Base-by-base conservation (phyloP, 108 stramenopile genomes). In the Cyclotella distinguenda region DNA sequence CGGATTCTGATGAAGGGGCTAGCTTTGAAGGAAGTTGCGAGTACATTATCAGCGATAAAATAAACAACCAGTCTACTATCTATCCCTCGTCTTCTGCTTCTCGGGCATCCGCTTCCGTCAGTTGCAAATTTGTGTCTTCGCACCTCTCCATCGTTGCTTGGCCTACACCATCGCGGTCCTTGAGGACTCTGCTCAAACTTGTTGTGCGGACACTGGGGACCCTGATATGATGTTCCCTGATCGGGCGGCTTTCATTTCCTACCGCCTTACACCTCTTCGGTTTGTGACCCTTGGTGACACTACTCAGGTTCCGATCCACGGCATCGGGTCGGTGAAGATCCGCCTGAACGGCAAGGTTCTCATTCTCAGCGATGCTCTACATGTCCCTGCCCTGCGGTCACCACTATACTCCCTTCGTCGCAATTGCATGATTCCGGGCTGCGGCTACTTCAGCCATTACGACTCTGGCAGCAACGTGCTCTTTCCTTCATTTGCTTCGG, bases 341-440 rank as follows among this genome's bases (percentile, higher is more conserved):
- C 32, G 47, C 15, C 48, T 63, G 18, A 63, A 63, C 38, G 62
- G 62, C 0, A 48, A 50, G 35, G 26, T 50, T 25, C 35, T 63
- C 10, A 10, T 63, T 7, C 10, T 63, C 0, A 34, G 48, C 3
- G 23, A 63, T 25, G 47, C 34, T 38, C 19, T 63, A 2, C 62
- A 63, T 28, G 35, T 63, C 10, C 47, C 62, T 23, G 62, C 33
- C 18, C 47, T 63, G 1, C 16, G 33, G 8, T 36, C 23, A 33
- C 48, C 62, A 25, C 31, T 63, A 4, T 61, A 63, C 48, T 63
- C 62, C 7, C 30, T 60, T 0, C 44, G 45, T 5, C 11, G 9
- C 8, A 43, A 60, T 30, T 3, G 44, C 6, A 12, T 19, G 23
- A 60, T 60, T 43, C n/a, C 27, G 2, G 44, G 45, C 0, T 45